Evolutionary conservation across 176 grass and related monocot species (phyloP).

Genomic region (Aegilops sharonensis): DNA sequence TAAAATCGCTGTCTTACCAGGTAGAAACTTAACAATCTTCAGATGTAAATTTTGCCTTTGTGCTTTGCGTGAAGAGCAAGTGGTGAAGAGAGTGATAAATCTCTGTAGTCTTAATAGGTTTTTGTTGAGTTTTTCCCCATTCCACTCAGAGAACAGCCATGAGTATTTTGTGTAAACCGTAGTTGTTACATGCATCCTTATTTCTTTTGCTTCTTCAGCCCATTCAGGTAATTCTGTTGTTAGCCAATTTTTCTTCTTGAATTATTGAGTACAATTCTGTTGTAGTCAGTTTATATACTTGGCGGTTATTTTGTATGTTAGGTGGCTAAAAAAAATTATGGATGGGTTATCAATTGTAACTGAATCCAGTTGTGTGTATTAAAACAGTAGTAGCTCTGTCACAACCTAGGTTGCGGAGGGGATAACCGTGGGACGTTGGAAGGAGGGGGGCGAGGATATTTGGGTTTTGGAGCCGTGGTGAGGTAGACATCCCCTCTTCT

Average conservation of each 20-base stretch:
- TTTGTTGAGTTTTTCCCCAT: conserved; percentile 10
- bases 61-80: background rate
- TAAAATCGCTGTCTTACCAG: conserved; percentile 89
- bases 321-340: background rate
- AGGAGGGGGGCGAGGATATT: background rate
- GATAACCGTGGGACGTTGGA: background rate
- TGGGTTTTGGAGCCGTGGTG: background rate
- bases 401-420: background rate
- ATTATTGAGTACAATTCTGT: background rate
- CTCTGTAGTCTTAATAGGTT: conserved; percentile 6
- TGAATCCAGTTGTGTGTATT: background rate
- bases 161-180: background rate
- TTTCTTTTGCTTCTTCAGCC: background rate
- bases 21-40: conserved; percentile 39
- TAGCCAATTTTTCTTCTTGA: background rate
- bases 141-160: background rate
- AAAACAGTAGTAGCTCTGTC: background rate
- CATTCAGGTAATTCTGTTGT: background rate
- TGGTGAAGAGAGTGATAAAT: background rate
- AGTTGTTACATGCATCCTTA: background rate
- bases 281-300: background rate
- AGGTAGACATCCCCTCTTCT: background rate
- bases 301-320: background rate
- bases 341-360: background rate
- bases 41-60: background rate